Evolutionary conservation across 305 asterid species (phyloP).

Genomic region (Rubia occidens): DNA sequence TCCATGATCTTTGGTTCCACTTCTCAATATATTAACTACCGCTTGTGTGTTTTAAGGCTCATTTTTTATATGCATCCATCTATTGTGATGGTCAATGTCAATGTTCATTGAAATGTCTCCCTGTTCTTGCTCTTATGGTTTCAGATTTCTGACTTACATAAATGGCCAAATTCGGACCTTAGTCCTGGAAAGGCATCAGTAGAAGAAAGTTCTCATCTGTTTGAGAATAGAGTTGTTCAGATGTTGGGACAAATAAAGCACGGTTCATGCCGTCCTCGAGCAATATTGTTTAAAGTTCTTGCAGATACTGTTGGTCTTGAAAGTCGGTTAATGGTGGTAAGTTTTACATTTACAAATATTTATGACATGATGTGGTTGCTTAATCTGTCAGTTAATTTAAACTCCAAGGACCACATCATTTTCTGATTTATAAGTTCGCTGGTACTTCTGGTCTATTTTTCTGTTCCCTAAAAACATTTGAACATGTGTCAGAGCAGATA

Average conservation of each 20-base stretch:
- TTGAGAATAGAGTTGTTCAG: conserved; percentile 65
- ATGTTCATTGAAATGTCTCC: conserved; percentile 2
- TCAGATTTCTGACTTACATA: conserved; percentile 84
- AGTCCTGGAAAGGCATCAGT: conserved; percentile 60
- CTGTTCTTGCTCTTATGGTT: conserved; percentile 15
- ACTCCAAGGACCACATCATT: background rate
- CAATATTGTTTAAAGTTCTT: conserved; percentile 89
- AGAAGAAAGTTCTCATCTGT: conserved; percentile 51
- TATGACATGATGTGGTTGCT: background rate
- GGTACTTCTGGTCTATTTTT: background rate
- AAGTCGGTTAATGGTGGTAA: conserved; percentile 83
- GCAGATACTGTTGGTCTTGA: conserved; percentile 98
- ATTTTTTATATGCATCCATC: background rate
- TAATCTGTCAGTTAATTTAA: background rate
- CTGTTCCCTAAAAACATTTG: background rate
- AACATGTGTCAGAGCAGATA: conserved; percentile 5
- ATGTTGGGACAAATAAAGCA: conserved; percentile 88
- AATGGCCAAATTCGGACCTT: conserved; percentile 64
- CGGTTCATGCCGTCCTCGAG: conserved; percentile 90
- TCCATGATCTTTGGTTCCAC: background rate
- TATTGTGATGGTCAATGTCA: background rate
- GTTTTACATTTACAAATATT: conserved; percentile 18
- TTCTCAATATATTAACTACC: background rate
- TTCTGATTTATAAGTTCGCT: background rate
- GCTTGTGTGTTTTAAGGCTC: background rate